Evolutionary conservation across 1,284 basidiomycete species (phyloP).

Genomic region (Ceratobasidium papillatum): DNA sequence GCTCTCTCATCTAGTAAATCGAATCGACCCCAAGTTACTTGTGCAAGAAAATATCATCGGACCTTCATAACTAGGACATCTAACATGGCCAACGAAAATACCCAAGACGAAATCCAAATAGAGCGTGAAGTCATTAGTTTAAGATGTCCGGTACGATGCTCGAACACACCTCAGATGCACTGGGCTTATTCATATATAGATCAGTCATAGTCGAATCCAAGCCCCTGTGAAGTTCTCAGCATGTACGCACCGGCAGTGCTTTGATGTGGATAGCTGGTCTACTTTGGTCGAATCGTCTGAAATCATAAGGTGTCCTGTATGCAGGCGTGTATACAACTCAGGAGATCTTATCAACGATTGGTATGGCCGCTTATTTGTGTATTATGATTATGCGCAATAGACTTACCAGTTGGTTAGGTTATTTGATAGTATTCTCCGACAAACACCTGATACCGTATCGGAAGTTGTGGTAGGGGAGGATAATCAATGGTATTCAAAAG

Average conservation of each 20-base stretch:
- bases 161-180: background rate
- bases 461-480: background rate
- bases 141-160: background rate
- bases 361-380: background rate
- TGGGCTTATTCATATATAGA: background rate
- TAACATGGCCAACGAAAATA: background rate
- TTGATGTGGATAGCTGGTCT: slow-evolving; percentile 9
- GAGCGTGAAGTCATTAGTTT: background rate
- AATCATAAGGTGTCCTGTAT: background rate
- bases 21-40: too few species aligned
- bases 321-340: background rate
- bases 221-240: background rate
- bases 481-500: background rate
- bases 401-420: background rate
- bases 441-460: background rate
- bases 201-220: background rate
- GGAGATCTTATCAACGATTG: background rate
- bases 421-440: background rate
- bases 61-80: too few species aligned
- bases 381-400: too few species aligned
- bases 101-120: background rate
- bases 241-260: slow-evolving; percentile 14
- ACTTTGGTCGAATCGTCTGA: background rate
- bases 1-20: too few species aligned
- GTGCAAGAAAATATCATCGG: too few species aligned